Base-by-base conservation (phyloP, 257 asterid species). In the Coffea canephora region DNA sequence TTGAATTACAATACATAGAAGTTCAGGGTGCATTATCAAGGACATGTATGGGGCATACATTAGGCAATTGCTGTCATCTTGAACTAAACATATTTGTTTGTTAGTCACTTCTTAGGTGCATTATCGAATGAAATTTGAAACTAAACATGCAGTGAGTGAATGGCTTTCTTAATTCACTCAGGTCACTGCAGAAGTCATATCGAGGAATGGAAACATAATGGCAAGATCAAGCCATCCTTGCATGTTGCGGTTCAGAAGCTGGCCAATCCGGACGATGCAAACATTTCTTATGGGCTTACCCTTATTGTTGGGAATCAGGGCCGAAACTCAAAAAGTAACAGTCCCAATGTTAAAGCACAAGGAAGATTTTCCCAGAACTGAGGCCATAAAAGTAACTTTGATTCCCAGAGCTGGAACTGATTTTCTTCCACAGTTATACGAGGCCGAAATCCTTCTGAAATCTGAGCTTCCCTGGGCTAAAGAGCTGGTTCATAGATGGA, bases 191-290 rank as follows among this genome's bases (percentile, higher is more conserved):
- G 98, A 95, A 77, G 14, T 88, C 39, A 76, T 91, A 71, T 88
- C 97, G 5, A 52, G 48, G 2, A 79, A 77, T 55, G 95, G 97
- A 15, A 79, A 71, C 2, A 15, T 84, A 39, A 74, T 90, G 69
- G 87, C 88, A 0, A 89, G 64, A 84, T 89, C 94, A 39, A 89
- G 92, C 74, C 96, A 84, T 45, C 97, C 97, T 1, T 89, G 93
- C 69, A 91, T 95, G 96, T 67, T 95, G 57, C 77, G 67, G 1
- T 94, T 89, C 86, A 75, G 90, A 54, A 93, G 98, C 55, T 86
- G 90, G 94, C 98, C 98, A 0, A 81, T 95, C 62, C 87, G 96
- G 59, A 86, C 84, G 31, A 73, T 87, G 21, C 84, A 92, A n/a
- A 89, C 93, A 18, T 82, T 91, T 25, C 4, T 88, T 0, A 85